Evolutionary conservation across 257 asterid genomes (phyloP), one percentile per base, ranked within the genome.

Genomic region (Jacaranda copaia): DNA sequence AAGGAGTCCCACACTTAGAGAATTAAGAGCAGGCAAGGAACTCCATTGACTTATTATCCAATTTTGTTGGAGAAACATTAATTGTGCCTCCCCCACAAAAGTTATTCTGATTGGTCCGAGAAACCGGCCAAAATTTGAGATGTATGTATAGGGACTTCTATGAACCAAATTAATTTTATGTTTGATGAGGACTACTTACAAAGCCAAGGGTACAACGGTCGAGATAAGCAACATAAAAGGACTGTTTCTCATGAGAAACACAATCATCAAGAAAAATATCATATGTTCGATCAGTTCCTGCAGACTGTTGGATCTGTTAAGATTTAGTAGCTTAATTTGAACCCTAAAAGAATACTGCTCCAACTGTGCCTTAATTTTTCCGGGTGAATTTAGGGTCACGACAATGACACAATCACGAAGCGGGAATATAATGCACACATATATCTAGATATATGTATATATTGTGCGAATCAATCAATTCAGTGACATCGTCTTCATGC

Each of bases 191-290:
- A 68, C 25, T 42, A 35, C 56, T 32, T 59, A 3, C 2, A 59
- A 40, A 68, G 55, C 43, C n/a, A 19, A 58, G 56, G 12, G 68
- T 40, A 78, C 51, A 57, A 39, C 49, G 58, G 83, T 67, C 76
- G 58, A 58, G 11, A 8, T 20, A 45, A 36, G 38, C 46, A 59
- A 36, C 64, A 35, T 60, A 36, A 4, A 53, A 19, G 11, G 70
- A 57, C 73, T 35, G 12, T 65, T 75, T 3, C 52, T 35, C n/a
- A n/a, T n/a, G 8, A 49, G 5, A 3, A 49, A 4, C 5, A 11
- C 5, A 49, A 2, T 25, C 8, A 15, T 65, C 13, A 40, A 65
- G 52, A 45, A 16, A 40, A 12, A 68, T n/a, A n/a, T 71, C 25
- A 53, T 35, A 13, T 52, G 18, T 12, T 12, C 13, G 57, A 14